Conservation (phyloP, 2,329 filamentous ascomycete genomes). For the Fusarium penzigii region DNA sequence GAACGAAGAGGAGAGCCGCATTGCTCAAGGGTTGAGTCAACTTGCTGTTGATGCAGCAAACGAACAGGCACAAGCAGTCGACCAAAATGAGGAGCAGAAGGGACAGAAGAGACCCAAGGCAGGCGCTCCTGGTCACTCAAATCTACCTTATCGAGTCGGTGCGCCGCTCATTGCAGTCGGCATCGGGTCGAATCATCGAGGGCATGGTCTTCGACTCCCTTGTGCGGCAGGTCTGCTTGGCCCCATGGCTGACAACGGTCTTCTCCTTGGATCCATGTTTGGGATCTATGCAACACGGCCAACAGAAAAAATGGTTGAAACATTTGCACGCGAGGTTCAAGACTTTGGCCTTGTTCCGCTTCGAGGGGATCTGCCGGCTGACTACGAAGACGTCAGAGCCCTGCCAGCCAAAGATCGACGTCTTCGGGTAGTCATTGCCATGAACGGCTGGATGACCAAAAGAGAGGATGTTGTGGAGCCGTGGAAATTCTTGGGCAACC, state of each 20-base stretch:
- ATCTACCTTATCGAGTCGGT: constrained; percentile 66
- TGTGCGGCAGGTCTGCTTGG: constrained; percentile 79
- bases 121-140: constrained; percentile 42
- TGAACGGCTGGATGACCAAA: constrained; percentile 78
- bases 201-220: constrained; percentile 71
- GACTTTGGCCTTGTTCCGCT: constrained; percentile 87
- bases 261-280: constrained; percentile 82
- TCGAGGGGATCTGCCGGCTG: constrained; percentile 44
- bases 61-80: constrained; percentile 19
- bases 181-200: constrained; percentile 76
- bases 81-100: constrained; percentile 34
- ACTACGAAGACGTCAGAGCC: constrained; percentile 51
- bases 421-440: constrained; percentile 78
- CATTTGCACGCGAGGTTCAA: constrained; percentile 82
- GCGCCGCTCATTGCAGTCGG: constrained; percentile 76
- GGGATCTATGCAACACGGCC: constrained; percentile 88
- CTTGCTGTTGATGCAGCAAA: constrained; percentile 57
- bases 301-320: constrained; percentile 82
- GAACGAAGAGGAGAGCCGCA: constrained; percentile 70
- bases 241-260: constrained; percentile 73
- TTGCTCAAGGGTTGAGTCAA: constrained; percentile 73
- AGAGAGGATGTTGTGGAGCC: constrained; percentile 68
- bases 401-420: constrained; percentile 61
- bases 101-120: constrained; percentile 74
- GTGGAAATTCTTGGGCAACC: constrained; percentile 74